Evolutionary conservation across 106 monocot genomes (phyloP), one percentile per base, ranked within the genome.

Genomic region (Dendrobium officinale): DNA sequence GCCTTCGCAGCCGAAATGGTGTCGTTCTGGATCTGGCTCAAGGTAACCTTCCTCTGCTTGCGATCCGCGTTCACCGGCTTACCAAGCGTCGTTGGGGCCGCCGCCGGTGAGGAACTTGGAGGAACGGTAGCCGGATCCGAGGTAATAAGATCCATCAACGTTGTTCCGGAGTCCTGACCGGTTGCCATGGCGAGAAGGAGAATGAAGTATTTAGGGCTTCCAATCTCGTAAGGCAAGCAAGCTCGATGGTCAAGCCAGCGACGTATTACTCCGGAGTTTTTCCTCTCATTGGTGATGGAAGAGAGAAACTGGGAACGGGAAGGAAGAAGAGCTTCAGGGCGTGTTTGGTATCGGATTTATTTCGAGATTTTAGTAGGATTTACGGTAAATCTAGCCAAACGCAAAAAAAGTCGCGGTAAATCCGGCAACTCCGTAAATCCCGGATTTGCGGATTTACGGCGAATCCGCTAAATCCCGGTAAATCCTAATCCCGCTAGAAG

Each of bases 21-120:
- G 61, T 99, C 98, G 72, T 79, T 91, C 92, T 92, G 98, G 91
- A 99, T 87, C 93, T 99, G 95, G 80, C 86, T 89, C 85, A 99
- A 81, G 43, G 91, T 84, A 42, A 80, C 81, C 87, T 83, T 88
- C 85, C 83, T 99, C 67, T 90, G 84, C 88, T 86, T 99, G 67
- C 86, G 85, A 79, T 99, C 95, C 5, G 87, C 51, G 24, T 85
- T 47, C 66, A 77, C 80, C 42, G 97, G 88, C 82, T 88, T 99
- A 4, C 92, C 92, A 5, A 91, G 95, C 4, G 87, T 88, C 41
- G 91, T 86, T 0, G 84, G 37, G 19, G 56, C 48, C 80, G 83
- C 83, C 2, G n/a, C 82, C 27, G 56, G 84, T 33, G 81, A 41
- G 45, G 81, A 56, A 42, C 58, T 3, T 59, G 83, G 45, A 11